Percentiles rank a stretch among this genome's conserved stretches.
These are phyloP conservation scores for Phyllosticta paracitricarpa DNA, from an alignment of 2,329 filamentous ascomycete species.

Conservation along the genomic window DNA sequence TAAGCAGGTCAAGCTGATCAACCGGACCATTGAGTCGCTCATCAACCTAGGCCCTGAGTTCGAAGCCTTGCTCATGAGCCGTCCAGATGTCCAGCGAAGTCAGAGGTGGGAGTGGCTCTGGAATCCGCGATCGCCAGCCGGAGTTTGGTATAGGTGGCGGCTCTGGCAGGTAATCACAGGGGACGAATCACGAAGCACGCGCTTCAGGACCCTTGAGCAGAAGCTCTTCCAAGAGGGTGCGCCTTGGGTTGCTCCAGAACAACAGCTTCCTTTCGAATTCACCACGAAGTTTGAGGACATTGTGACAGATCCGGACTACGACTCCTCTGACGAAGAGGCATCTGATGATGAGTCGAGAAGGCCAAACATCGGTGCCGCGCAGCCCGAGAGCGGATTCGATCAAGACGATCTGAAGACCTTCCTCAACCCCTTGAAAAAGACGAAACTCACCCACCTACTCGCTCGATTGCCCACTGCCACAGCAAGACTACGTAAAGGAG, in stretches of 20 bases:
- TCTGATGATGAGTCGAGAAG: conserved; percentile 44
- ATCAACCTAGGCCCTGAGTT: conserved; percentile 76
- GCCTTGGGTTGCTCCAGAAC: conserved; percentile 68
- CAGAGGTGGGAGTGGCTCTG: conserved; percentile 93
- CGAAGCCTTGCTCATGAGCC: conserved; percentile 83
- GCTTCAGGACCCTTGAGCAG: conserved; percentile 25
- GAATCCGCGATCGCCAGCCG: conserved; percentile 68
- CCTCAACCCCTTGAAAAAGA: conserved; percentile 72
- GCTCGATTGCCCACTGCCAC: conserved; percentile 68
- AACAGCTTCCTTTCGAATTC: conserved; percentile 70
- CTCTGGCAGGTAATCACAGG: conserved; percentile 79
- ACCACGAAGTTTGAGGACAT: conserved; percentile 67
- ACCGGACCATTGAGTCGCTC: conserved; percentile 74
- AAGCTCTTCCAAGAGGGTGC: conserved; percentile 59
- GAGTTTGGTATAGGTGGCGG: conserved; percentile 87
- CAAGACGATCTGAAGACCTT: conserved; percentile 46
- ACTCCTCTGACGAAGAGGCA: conserved; percentile 78
- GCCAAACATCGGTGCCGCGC: conserved; percentile 34
- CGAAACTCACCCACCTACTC: conserved; percentile 76
- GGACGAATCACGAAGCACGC: conserved; percentile 21
- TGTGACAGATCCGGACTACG: conserved; percentile 73
- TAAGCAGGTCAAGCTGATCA: conserved; percentile 70
- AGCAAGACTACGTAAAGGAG: conserved; percentile 66
- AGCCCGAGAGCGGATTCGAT: conserved; percentile 16
- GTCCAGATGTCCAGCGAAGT: conserved; percentile 70